Conservation (phyloP, 2,329 filamentous ascomycete species). For the Paecilomyces dactylethromorphus region DNA sequence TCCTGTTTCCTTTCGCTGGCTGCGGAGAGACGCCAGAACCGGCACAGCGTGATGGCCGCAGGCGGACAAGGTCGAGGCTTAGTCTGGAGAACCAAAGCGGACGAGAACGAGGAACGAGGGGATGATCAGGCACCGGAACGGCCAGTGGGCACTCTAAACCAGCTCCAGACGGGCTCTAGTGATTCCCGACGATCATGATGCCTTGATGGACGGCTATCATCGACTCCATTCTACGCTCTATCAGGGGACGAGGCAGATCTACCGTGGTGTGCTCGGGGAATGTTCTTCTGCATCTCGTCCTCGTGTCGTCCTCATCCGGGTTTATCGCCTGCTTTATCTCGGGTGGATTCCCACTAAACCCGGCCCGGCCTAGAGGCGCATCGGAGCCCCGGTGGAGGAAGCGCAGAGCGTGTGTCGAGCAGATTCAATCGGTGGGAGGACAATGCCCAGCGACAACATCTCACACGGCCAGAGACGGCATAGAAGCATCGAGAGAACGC, state of each 20-base stretch:
- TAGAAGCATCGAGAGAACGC: neutral
- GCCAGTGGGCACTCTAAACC: too few relatives aligned
- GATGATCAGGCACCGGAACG: neutral
- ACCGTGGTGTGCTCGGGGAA: neutral
- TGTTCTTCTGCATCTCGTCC: conserved; percentile 13
- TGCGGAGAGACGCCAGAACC: neutral
- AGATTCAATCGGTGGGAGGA: neutral
- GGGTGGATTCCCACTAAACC: neutral
- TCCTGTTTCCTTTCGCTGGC: neutral
- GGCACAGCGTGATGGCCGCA: neutral
- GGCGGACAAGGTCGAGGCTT: neutral
- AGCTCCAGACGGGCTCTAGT: neutral
- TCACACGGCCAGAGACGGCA: neutral
- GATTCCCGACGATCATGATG: neutral
- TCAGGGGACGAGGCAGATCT: neutral
- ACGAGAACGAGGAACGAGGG: neutral
- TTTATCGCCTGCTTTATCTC: neutral
- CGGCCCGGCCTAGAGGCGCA: neutral
- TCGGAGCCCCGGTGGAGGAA: neutral
- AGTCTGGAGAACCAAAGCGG: too few relatives aligned
- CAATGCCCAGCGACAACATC: neutral
- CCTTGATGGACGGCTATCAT: neutral
- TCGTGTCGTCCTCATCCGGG: conserved; percentile 29
- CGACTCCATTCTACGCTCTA: neutral
- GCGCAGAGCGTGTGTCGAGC: neutral